Evolutionary conservation across 805 yeast species (phyloP), one percentile per base, ranked within the genome.

Genomic region (Sugiyamaella smithiae): DNA sequence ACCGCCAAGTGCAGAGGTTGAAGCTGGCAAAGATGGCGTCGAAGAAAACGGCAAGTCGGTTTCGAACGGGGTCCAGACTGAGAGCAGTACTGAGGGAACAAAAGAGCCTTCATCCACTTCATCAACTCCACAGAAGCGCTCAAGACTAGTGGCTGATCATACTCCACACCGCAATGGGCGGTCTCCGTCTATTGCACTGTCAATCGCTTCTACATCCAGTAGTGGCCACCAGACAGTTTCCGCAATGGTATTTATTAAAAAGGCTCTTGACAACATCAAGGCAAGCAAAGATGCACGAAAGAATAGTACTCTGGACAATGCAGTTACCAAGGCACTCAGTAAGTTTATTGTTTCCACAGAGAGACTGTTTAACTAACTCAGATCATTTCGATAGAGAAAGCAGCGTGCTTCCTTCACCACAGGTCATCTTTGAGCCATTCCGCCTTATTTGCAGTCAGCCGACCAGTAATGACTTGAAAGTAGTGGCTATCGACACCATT

Each of bases 401-500:
- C 40, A 60, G 26, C 48, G 66, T 31, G 19, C 55, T 59, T 49
- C 74, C 81, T 33, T 70, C 76, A 40, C 74, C 83, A 0, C 56
- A 67, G 24, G 66, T 76, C n/a, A 74, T 91, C 9, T 87, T 89
- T 63, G 91, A 86, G 50, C 86, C 96, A 0, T 72, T 91, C 58
- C 77, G 88, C 59, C 65, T 81, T 8, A 79, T 88, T 3, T 87
- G 95, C 64, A 58, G 66, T 19, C 88, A 88, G 58, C 75, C 83
- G 9, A 70, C 80, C 23, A 80, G 77, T 50, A 72, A 74, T 29
- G 88, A 81, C 11, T 75, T 87, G 40, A 85, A 85, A 57, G 75
- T 84, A 14, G 73, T 77, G 40, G 88, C 97, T 0, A 73, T 91
- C 55, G 97, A 91, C 63, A 78, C 91, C 54, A 77, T 93, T 49